Evolutionary conservation across 225 moss, liverwort and hornwort genomes (phyloP).

Genomic region (Asterella californica): DNA sequence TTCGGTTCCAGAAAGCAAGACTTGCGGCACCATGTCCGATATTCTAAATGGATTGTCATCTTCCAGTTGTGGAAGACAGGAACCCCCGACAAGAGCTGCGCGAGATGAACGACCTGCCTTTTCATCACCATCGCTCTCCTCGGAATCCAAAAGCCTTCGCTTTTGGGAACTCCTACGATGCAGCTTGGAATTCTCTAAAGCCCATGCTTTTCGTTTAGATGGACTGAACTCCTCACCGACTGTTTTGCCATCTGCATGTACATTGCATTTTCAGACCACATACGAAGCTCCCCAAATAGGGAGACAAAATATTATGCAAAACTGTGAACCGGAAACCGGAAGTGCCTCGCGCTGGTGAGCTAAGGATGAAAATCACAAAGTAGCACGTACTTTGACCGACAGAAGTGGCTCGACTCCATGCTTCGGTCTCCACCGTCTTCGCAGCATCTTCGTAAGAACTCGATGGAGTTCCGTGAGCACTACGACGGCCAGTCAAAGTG

Average conservation of each 20-base stretch:
- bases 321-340: not conserved
- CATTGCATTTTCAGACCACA: not conserved
- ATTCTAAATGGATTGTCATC: constrained; percentile 24
- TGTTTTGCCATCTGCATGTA: constrained; percentile 19
- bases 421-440: constrained; percentile 28
- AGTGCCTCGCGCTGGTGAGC: not conserved
- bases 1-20: constrained; percentile 20
- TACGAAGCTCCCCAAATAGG: not conserved
- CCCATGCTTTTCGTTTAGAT: constrained; percentile 59
- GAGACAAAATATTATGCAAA: no score
- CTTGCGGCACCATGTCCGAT: constrained; percentile 38
- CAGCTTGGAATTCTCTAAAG: constrained; percentile 49
- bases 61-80: constrained; percentile 23
- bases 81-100: not conserved
- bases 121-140: constrained; percentile 59
- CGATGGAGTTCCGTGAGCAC: constrained; percentile 11
- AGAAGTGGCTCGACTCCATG: constrained; percentile 10
- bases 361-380: not conserved
- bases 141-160: constrained; percentile 46
- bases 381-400: constrained; percentile 2
- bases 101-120: constrained; percentile 13
- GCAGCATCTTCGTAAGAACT: constrained; percentile 14
- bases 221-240: constrained; percentile 11
- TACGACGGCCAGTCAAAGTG: constrained; percentile 19
- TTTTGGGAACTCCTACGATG: constrained; percentile 43